These are phyloP conservation scores for Nakazawaea molendinolei DNA, from an alignment of 805 yeast species.

Conservation along the genomic window DNA sequence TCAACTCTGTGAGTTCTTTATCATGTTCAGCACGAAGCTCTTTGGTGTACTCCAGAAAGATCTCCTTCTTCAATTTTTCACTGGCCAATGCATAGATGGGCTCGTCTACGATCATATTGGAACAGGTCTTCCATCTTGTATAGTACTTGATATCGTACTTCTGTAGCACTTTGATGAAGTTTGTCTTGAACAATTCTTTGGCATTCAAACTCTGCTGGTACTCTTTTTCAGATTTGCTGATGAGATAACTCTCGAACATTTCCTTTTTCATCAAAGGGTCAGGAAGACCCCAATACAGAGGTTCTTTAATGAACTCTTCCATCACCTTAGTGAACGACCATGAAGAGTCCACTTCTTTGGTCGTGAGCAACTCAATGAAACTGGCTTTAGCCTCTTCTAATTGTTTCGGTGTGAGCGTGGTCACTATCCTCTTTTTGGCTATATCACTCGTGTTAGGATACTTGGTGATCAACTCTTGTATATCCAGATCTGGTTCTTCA, in stretches of 20 bases:
- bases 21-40: conserved; percentile 29
- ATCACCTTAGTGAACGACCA: conserved; percentile 73
- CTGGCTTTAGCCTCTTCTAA: conserved; percentile 21
- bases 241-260: conserved; percentile 59
- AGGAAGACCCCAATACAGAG: conserved; percentile 60
- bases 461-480: conserved; percentile 8
- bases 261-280: conserved; percentile 56
- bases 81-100: conserved; percentile 58
- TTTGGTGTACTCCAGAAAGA: conserved; percentile 45
- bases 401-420: conserved; percentile 5
- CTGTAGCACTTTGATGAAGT: conserved; percentile 43
- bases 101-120: conserved; percentile 50
- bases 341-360: conserved; percentile 54
- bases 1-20: conserved; percentile 20
- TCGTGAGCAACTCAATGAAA: conserved; percentile 48
- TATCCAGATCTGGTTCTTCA: conserved; percentile 1
- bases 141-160: conserved; percentile 39
- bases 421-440: background rate
- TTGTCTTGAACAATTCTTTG: conserved; percentile 46
- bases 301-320: conserved; percentile 46
- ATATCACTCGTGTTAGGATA: conserved; percentile 1
- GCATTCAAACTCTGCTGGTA: conserved; percentile 45
- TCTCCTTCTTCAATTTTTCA: conserved; percentile 47
- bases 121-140: conserved; percentile 60
- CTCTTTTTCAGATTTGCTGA: conserved; percentile 43